Evolutionary conservation across 176 grass and related monocot species (phyloP), one percentile per base, ranked within the genome.

Genomic region (Oryza meyeriana): DNA sequence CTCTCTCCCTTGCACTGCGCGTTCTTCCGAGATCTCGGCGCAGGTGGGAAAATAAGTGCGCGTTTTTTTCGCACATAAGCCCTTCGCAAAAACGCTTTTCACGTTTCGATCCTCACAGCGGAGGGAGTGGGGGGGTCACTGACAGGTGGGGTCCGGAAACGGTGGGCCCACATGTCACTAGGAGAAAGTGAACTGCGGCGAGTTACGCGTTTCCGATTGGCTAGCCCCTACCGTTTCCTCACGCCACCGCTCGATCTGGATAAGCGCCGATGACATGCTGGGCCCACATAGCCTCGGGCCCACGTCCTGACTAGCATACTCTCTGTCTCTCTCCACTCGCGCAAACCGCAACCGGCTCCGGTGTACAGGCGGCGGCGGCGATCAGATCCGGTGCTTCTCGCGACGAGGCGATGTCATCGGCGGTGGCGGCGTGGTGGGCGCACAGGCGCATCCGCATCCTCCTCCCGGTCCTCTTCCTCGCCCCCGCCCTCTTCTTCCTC

Each of bases 391-490:
- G 66, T 30, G 64, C 20, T 81, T 32, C 71, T 13, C 36, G 24
- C 31, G n/a, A 27, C 70, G 39, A 36, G 27, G 66, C 61, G 34
- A 90, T 90, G 88, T 79, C 74, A 45, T 64, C 83, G 34, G 29
- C 83, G 29, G 47, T 72, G 44, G 8, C 83, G 30, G 68, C 61
- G 61, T 82, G 79, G 79, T 86, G 84, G 18, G 68, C 61, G 18
- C 90, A 72, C 38, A 85, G 84, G 36, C 87, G 69, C 27, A 24
- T 89, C 72, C 85, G 76, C 20, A 39, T 90, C 47, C 79, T 88
- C n/a, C 45, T 88, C 16, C 77, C 85, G 17, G 64, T 86, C 20
- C 61, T 91, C 62, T 72, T 94, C 72, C 65, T 81, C 26, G 55
- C 36, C 40, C 57, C 79, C 14, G 47, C 33, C 13, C 40, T 91